phyloP scores from a whole-genome alignment of 2,329 filamentous ascomycete species.

The Geosmithia putterillii region DNA sequence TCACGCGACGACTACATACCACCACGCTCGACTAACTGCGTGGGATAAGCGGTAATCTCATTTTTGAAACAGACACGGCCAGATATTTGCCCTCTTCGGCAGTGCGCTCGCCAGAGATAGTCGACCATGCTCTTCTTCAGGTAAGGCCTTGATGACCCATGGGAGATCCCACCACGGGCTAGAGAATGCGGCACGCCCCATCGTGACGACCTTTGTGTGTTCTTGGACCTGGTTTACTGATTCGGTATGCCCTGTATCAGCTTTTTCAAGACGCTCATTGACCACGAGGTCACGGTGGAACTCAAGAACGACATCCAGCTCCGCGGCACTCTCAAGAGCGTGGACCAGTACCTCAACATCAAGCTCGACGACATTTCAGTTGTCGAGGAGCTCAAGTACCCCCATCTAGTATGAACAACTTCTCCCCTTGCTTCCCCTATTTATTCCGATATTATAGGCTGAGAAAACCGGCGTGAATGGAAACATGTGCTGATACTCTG shows the following conservation, averaged over 20 bases:
- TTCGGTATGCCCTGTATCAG: no score
- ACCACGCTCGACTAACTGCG: neutral
- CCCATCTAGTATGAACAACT: constrained; percentile 57
- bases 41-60: neutral
- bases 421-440: neutral
- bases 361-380: constrained; percentile 94
- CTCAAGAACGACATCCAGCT: constrained; percentile 99
- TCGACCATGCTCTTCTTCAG: constrained; percentile 7
- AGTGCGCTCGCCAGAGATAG: neutral
- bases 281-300: constrained; percentile 94
- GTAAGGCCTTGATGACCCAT: constrained; percentile 1
- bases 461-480: neutral
- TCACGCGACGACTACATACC: neutral
- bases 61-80: neutral
- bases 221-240: no score
- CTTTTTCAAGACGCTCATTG: constrained; percentile 98
- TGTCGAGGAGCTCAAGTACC: constrained; percentile 86
- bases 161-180: no score
- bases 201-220: no score
- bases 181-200: no score
- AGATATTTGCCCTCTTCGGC: neutral
- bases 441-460: neutral
- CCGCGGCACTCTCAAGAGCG: constrained; percentile 86
- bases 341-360: constrained; percentile 98
- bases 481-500: neutral